phyloP scores from a whole-genome alignment of 495 filamentous ascomycete genomes.

The Opeltia flavorubescens region DNA sequence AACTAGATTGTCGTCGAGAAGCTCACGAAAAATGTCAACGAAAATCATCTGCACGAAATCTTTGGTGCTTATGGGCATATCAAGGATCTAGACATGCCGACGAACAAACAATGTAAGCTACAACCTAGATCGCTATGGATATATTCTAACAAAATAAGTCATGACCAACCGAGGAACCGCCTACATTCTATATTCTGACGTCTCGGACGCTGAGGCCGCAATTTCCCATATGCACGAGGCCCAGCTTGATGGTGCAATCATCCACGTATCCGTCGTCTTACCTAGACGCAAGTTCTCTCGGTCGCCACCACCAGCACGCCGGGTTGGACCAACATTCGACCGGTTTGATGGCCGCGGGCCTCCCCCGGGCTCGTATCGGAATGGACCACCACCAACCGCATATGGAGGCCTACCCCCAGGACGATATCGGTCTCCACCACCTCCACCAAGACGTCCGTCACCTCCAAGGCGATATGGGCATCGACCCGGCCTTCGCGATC shows the following conservation, averaged over 20 bases:
- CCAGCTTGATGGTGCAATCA: conserved; percentile 73
- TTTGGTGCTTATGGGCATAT: conserved; percentile 84
- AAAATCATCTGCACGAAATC: conserved; percentile 77
- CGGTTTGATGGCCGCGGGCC: conserved; percentile 23
- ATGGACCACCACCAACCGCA: conserved; percentile 12
- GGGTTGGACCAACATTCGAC: conserved; percentile 19
- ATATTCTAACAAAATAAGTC: conserved; percentile 33
- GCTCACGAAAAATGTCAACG: conserved; percentile 88
- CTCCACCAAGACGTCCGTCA: conserved; percentile 22
- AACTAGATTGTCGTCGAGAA: conserved; percentile 86
- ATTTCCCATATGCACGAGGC: conserved; percentile 98
- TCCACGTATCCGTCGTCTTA: conserved; percentile 88
- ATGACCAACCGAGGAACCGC: conserved; percentile 86
- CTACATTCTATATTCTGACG: conserved; percentile 72
- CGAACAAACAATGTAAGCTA: conserved; percentile 68
- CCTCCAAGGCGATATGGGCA: conserved; percentile 26
- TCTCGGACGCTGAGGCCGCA: conserved; percentile 70
- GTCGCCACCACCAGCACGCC: conserved; percentile 31
- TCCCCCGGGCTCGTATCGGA: conserved; percentile 16
- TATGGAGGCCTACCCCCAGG: conserved; percentile 4
- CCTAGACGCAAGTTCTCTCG: conserved; percentile 54
- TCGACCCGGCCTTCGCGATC: conserved; percentile 18
- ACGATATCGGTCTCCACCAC: conserved; percentile 16
- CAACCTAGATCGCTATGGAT: background rate
- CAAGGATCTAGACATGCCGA: conserved; percentile 70